Evolutionary conservation across 2,329 filamentous ascomycete species (phyloP).

Genomic region (Falciphora oryzae): DNA sequence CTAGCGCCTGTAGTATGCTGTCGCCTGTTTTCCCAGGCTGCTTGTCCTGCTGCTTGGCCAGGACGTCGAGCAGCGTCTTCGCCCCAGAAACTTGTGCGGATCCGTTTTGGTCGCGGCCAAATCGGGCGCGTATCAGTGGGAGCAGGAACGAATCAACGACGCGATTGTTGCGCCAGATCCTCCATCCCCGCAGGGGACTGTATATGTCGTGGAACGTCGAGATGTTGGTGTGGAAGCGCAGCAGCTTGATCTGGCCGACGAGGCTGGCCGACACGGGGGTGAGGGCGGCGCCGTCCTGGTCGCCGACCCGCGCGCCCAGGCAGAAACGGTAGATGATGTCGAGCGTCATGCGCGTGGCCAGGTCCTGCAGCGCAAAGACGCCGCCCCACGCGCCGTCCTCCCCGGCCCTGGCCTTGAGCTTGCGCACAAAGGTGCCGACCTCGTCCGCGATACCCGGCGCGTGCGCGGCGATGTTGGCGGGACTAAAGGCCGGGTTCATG

Average conservation of each 20-base stretch:
- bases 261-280: constrained; percentile 3
- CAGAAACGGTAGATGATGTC: constrained; percentile 33
- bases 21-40: constrained; percentile 16
- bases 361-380: constrained; percentile 29
- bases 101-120: background rate
- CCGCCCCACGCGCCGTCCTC: constrained; percentile 23
- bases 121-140: constrained; percentile 1
- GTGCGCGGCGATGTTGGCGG: constrained; percentile 27
- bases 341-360: constrained; percentile 32
- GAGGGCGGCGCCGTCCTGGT: background rate
- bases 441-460: constrained; percentile 33
- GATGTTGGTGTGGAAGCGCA: constrained; percentile 4
- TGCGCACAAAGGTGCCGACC: constrained; percentile 27
- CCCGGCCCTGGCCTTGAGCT: constrained; percentile 23
- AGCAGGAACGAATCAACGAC: constrained; percentile 4
- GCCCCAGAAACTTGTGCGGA: constrained; percentile 2
- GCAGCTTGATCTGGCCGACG: background rate
- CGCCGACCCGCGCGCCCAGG: constrained; percentile 16
- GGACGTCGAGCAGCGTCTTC: constrained; percentile 22
- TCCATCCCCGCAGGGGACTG: constrained; percentile 4
- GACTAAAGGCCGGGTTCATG: constrained; percentile 32
- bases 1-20: background rate
- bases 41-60: constrained; percentile 21
- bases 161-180: constrained; percentile 4
- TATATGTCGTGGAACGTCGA: constrained; percentile 1